Conservation (phyloP, 176 grass and related monocot genomes). For the Triticum aestivum region IWGSC_CS_RefSeq_v2.1 NC_057811.1:382616267-382616766, state of each 20-base stretch:
- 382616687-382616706: conserved; percentile 80
- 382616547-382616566: not conserved
- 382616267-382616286: not conserved
- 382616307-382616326: not conserved
- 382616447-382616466: too few relatives aligned
- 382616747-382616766: conserved; percentile 99
- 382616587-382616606: conserved; percentile 55
- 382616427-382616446: not conserved
- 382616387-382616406: not conserved
- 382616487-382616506: conserved; percentile 16
- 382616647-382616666: conserved; percentile 64
- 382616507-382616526: conserved; percentile 10
- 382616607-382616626: conserved; percentile 47
- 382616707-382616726: conserved; percentile 92
- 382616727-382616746: conserved; percentile 98
- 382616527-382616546: conserved; percentile 10
- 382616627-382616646: conserved; percentile 79
- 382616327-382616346: not conserved
- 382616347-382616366: not conserved
- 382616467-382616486: not conserved
- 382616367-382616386: not conserved
- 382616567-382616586: conserved; percentile 31
- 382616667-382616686: conserved; percentile 83
- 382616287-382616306: not conserved
- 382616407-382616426: not conserved